Evolutionary conservation across 129 eudicot genomes (phyloP), one percentile per base, ranked within the genome.

Genomic region (Flaveria brownii): DNA sequence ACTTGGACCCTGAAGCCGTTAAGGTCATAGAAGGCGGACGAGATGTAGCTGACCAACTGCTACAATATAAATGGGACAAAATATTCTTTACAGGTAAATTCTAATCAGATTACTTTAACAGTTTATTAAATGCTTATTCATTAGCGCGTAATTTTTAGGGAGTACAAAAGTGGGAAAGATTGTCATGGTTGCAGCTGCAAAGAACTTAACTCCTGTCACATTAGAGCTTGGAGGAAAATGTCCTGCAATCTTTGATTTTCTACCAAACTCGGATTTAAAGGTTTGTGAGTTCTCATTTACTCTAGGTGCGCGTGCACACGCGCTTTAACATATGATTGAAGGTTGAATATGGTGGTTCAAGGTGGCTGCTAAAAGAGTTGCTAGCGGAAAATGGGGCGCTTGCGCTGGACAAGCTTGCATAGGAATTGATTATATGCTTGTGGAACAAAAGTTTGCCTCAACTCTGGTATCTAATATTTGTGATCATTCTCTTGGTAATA

Each of bases 141-240:
- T 26, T 30, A 64, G 11, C 62, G 60, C 25, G 15, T 22, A 43
- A 28, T 28, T 56, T 71, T 71, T 70, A 94, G 98, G 98, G 75
- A 91, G 98, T 84, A 46, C 82, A 30, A 79, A 85, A 54, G 89
- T 89, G 65, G 98, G 91, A 30, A 75, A 85, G 46, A 77, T 91
- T 55, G 82, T 94, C 76, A 84, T 94, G 97, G 74, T 96, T 54
- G 97, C 96, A 79, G 98, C 97, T 52, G 93, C 92, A 50, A 89
- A 87, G 11, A 88, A 90, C 83, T 77, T 93, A 77, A 90, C 98
- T 18, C 96, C 98, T 2, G 98, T 93, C 47, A 87, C 93, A 28
- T 78, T 94, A 67, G 98, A 94, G 84, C 91, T 94, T 11, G 98
- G 98, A 10, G 98, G 98, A 68, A 94, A 94, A 83, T 88, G 91